Evolutionary conservation across 2,329 filamentous ascomycete species (phyloP), one percentile per base, ranked within the genome.

Genomic region (Penicillium sp.): DNA sequence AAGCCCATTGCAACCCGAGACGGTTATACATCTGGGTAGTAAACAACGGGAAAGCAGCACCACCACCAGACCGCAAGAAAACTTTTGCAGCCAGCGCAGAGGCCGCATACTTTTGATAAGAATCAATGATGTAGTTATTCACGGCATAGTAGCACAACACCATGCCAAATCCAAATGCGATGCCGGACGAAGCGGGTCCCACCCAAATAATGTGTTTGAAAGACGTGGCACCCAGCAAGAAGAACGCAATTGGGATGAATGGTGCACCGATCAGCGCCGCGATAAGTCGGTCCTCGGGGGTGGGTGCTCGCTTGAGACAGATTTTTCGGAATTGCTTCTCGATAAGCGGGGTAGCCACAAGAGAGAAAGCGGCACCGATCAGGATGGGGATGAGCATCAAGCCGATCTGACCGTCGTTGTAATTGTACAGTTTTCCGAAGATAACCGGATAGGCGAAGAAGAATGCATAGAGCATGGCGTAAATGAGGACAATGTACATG

Each of bases 91-190:
- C 74, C 14, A 78, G 60, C 1, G 74, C 74, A 6, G 66, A 71
- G 0, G 76, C 75, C 0, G 73, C 71, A 51, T 73, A 76, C 47
- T 63, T 58, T 28, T 72, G 69, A 49, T 76, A 78, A 39, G 67
- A 82, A 60, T 92, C 88, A 49, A 91, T 85, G 10, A 91, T 81
- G 66, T 88, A 87, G 76, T 87, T 87, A 70, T 86, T 87, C 61
- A 84, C 83, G 5, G 84, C 76, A 73, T 89, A 89, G 78, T 89
- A 90, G 22, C 89, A 78, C 74, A 90, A 88, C 67, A 90, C 88
- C 77, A 90, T 89, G 54, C 87, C 87, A 62, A 89, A 89, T n/a
- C 86, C 86, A 43, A 90, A 83, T 6, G 82, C 79, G 63, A 85
- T 80, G 9, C 86, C 87, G 0, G 81, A 82, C 10, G 83, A 74